Percentiles rank a stretch among this genome's conserved stretches.
Evolutionary conservation across 2,329 filamentous ascomycete species (phyloP).

Genomic region (Tolypocladium paradoxum): DNA sequence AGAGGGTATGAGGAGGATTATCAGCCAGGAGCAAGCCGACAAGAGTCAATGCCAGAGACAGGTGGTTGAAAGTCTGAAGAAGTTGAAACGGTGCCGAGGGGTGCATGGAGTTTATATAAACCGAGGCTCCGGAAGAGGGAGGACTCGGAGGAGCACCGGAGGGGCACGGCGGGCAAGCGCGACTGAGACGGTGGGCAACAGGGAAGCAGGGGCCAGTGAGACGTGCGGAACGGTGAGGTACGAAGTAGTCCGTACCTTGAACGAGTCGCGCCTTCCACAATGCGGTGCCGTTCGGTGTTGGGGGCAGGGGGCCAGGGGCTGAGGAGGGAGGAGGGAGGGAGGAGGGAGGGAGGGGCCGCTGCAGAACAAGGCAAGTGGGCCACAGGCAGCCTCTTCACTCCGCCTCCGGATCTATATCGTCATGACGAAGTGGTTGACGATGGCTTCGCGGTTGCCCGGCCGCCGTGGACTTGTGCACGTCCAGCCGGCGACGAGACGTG

Average conservation of each 20-base stretch:
- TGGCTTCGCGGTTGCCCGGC: neutral
- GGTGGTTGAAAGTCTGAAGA: neutral
- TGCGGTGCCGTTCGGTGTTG: too few species aligned
- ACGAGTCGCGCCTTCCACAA: too few species aligned
- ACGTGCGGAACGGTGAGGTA: neutral
- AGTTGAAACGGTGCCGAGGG: neutral
- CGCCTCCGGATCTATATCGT: too few species aligned
- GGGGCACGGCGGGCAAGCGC: neutral
- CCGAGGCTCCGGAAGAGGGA: neutral
- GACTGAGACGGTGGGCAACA: neutral
- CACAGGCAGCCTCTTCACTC: too few species aligned
- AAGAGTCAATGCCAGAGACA: neutral
- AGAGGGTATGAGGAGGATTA: neutral
- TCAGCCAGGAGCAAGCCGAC: neutral
- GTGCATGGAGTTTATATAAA: conserved; percentile 1
- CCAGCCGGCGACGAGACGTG: neutral
- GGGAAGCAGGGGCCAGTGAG: neutral
- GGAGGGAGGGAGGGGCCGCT: neutral
- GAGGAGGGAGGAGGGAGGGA: neutral
- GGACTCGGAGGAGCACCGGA: neutral
- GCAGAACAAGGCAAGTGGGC: too few species aligned
- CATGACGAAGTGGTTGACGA: neutral
- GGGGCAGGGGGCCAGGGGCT: too few species aligned
- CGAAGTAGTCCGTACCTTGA: too few species aligned
- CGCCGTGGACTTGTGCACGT: neutral